phyloP scores from a whole-genome alignment of 2,329 filamentous ascomycete species.

The Hypomyces rosellus region DNA sequence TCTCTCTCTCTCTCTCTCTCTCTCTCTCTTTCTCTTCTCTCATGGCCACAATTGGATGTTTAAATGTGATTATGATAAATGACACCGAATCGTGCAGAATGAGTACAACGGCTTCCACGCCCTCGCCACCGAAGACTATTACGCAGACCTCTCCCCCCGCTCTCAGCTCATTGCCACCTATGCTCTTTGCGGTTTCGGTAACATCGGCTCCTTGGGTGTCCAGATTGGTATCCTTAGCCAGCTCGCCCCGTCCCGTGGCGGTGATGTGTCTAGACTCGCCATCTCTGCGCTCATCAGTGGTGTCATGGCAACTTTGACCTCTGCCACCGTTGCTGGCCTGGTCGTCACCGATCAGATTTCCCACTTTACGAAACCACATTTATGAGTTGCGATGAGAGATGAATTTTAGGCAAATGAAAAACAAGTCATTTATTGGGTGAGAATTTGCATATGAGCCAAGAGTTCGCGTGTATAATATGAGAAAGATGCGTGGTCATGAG shows the following conservation, averaged over 20 bases:
- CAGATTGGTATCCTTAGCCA: constrained; percentile 85
- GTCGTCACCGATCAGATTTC: constrained; percentile 51
- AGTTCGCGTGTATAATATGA: background rate
- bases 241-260: constrained; percentile 66
- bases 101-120: constrained; percentile 68
- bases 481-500: background rate
- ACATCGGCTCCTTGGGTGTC: constrained; percentile 80
- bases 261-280: constrained; percentile 70
- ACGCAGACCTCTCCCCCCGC: constrained; percentile 56
- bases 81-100: constrained; percentile 41
- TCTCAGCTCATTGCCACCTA: constrained; percentile 80
- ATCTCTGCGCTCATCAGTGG: constrained; percentile 72
- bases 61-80: constrained; percentile 5
- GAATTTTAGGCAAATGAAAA: background rate
- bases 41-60: background rate
- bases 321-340: constrained; percentile 71
- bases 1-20: no score
- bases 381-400: background rate
- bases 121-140: constrained; percentile 50
- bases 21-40: background rate
- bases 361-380: constrained; percentile 9
- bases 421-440: background rate
- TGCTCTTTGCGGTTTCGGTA: constrained; percentile 76
- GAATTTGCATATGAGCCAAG: constrained; percentile 6
- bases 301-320: constrained; percentile 71